Evolutionary conservation across 805 yeast genomes (phyloP), one percentile per base, ranked within the genome.

Genomic region (Zygosaccharomyces siamensis): DNA sequence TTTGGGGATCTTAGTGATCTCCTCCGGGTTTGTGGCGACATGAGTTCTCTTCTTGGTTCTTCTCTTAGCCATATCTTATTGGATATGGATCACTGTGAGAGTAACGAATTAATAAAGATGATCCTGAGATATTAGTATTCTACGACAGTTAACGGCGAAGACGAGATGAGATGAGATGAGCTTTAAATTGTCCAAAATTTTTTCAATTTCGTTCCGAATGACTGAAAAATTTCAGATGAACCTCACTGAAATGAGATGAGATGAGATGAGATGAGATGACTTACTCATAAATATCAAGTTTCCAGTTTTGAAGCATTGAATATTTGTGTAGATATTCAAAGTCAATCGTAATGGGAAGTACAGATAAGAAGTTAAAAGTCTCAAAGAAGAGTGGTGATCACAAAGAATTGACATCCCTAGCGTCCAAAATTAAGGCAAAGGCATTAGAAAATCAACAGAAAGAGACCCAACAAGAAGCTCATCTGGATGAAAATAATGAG

Each of bases 21-120:
- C 88, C 57, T 83, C 95, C n/a, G 52, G 47, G 54, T 79, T 84
- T 23, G 79, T 71, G 52, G 76, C 76, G 43, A 74, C 85, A 66
- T 90, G 97, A 12, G 98, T 92, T 78, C 97, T 84, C 66, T 81
- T 86, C 72, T 89, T 90, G 48, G 74, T 77, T 71, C 79, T 77
- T 73, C 80, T 72, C 58, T 72, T 74, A 36, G 79, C 81, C 82
- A 78, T 78, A 46, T 32, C 63, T 36, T n/a, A 23, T 14, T 11
- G 5, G 5, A 20, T 14, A 6, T 16, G 21, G 8, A n/a, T 5
- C 14, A 6, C 11, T 3, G 14, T 23, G n/a, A 21, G 18, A 38
- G 27, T 12, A n/a, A 4, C 7, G 10, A 33, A 6, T 28, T 14
- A 16, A 14, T 4, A 28, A 16, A 40, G 26, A 23, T 14, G 24